These are phyloP conservation scores for Grosmannia serpens DNA, from an alignment of 2,329 filamentous ascomycete genomes.

Conservation along the genomic window DNA sequence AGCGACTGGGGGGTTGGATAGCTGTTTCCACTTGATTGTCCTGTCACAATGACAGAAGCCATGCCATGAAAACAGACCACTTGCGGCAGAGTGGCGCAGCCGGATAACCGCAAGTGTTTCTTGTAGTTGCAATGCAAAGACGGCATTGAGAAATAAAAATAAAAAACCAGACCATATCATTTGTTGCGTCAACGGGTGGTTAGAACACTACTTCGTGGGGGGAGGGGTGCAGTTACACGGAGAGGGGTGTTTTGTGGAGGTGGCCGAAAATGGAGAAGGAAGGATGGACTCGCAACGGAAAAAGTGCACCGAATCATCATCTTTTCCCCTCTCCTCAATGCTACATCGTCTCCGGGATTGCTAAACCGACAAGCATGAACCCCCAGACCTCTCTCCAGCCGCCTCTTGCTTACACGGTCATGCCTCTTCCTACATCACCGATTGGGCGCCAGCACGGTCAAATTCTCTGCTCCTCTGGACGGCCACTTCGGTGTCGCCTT, in stretches of 20 bases:
- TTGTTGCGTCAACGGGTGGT: background rate
- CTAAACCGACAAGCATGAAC: background rate
- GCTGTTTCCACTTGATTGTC: background rate
- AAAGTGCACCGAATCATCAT: too few relatives aligned
- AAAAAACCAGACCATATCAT: background rate
- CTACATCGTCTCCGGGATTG: background rate
- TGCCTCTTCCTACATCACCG: background rate
- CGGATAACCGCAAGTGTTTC: too few relatives aligned
- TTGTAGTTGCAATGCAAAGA: background rate
- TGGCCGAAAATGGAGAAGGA: too few relatives aligned
- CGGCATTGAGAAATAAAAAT: background rate
- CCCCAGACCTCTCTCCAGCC: background rate
- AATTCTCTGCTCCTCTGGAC: background rate
- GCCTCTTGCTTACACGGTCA: background rate
- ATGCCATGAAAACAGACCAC: too few relatives aligned
- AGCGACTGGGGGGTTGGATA: background rate
- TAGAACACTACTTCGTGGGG: background rate
- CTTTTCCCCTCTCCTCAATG: background rate
- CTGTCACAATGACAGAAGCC: background rate
- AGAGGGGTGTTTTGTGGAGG: background rate
- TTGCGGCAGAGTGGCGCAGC: too few relatives aligned
- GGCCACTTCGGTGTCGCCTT: background rate
- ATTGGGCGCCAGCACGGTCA: background rate
- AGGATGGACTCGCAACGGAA: too few relatives aligned
- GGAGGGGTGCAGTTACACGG: background rate